Evolutionary conservation across 306 rosid species (phyloP).

Genomic region (Psophocarpus tetragonolobus): DNA sequence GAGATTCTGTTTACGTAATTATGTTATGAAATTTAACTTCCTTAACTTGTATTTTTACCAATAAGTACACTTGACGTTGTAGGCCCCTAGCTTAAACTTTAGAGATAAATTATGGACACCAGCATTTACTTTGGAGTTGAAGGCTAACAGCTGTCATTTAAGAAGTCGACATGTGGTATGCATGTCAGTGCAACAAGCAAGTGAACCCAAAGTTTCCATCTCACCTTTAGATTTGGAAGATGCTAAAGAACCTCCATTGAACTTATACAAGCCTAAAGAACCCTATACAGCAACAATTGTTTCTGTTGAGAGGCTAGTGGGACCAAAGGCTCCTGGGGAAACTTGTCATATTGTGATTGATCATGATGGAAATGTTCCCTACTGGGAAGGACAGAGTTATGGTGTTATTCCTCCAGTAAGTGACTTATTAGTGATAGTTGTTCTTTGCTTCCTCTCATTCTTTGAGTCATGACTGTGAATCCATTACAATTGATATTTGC

Average conservation of each 20-base stretch:
- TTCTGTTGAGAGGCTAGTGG: conserved; percentile 94
- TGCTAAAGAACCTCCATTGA: conserved; percentile 78
- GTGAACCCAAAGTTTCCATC: conserved; percentile 65
- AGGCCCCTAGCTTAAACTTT: conserved; percentile 57
- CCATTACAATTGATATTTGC: background rate
- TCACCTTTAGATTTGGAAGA: conserved; percentile 77
- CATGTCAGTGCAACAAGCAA: conserved; percentile 93
- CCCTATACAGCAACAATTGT: conserved; percentile 93
- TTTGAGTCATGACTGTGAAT: background rate
- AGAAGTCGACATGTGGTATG: conserved; percentile 55
- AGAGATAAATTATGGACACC: conserved; percentile 63
- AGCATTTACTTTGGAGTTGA: conserved; percentile 49
- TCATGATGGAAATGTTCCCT: conserved; percentile 93
- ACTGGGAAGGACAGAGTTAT: conserved; percentile 99
- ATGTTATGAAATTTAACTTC: conserved; percentile 4
- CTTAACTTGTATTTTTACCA: conserved; percentile 18
- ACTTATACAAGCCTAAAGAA: conserved; percentile 72
- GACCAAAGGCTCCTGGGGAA: conserved; percentile 96
- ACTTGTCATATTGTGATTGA: conserved; percentile 95
- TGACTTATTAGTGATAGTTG: background rate
- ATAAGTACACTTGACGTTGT: conserved; percentile 38
- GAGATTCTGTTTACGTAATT: conserved; percentile 9
- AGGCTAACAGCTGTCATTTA: conserved; percentile 39
- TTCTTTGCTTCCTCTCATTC: conserved; percentile 14
- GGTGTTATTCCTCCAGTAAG: conserved; percentile 97